Percentiles rank a stretch among this genome's conserved stretches.
Conservation (phyloP, 306 rosid genomes). For the Benincasa hispida region DNA sequence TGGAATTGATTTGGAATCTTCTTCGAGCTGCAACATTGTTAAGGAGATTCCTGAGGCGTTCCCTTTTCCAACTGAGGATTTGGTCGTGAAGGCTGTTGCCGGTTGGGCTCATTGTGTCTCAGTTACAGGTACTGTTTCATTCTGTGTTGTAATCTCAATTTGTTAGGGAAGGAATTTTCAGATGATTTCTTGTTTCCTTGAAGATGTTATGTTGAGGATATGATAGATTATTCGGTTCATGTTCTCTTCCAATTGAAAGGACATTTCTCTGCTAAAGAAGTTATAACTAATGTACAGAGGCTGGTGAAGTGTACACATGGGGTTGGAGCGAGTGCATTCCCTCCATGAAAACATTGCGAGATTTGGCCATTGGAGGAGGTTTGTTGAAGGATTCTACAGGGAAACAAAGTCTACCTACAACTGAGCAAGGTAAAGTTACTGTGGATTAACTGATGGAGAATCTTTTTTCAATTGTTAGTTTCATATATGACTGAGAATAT, state of each 20-base stretch:
- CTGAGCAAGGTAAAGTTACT: constrained; percentile 41
- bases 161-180: background rate
- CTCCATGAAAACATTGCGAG: constrained; percentile 45
- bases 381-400: constrained; percentile 33
- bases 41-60: constrained; percentile 70
- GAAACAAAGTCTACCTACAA: constrained; percentile 30
- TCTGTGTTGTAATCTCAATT: background rate
- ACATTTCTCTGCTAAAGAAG: background rate
- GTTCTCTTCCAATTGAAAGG: background rate
- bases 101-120: constrained; percentile 92
- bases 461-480: background rate
- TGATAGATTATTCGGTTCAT: background rate
- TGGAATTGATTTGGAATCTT: constrained; percentile 38
- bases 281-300: constrained; percentile 25
- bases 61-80: constrained; percentile 52
- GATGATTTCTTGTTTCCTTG: background rate
- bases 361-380: constrained; percentile 33
- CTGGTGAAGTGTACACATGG: constrained; percentile 73
- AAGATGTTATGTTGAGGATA: background rate
- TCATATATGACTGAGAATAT: constrained; percentile 19
- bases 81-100: constrained; percentile 61
- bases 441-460: background rate
- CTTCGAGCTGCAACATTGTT: constrained; percentile 26
- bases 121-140: constrained; percentile 40
- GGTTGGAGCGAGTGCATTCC: constrained; percentile 97